A percentile compares a stretch with the other conserved stretches of the same genome.
Evolutionary conservation across 768 basidiomycete species (phyloP).

Genomic region (Russula virescens): DNA sequence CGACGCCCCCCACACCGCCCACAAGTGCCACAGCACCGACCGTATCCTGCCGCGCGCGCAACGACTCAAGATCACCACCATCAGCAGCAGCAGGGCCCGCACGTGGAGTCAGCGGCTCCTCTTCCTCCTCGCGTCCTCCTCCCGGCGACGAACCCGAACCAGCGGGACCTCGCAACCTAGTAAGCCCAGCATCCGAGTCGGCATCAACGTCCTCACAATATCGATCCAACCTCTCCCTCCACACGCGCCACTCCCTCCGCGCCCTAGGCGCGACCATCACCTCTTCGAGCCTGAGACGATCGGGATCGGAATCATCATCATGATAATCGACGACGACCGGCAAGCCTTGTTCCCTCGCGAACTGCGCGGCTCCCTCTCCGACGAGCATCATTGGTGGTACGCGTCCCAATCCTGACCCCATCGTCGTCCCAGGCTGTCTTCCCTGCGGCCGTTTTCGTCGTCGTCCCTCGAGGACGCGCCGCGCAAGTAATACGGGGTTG

Average conservation of each 20-base stretch:
- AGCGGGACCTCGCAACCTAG: no score
- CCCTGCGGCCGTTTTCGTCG: conserved; percentile 24
- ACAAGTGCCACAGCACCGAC: conserved; percentile 67
- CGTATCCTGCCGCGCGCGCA: conserved; percentile 54
- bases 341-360: conserved; percentile 38
- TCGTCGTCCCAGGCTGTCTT: conserved; percentile 28
- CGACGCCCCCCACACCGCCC: conserved; percentile 34
- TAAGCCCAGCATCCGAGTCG: no score
- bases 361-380: conserved; percentile 51
- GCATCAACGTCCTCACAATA: no score
- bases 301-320: no score
- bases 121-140: background rate
- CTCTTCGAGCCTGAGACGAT: conserved; percentile 34
- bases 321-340: conserved; percentile 26
- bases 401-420: conserved; percentile 46
- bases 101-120: background rate
- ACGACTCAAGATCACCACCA: background rate
- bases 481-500: conserved; percentile 64
- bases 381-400: conserved; percentile 66
- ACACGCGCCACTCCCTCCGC: conserved; percentile 49
- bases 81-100: no score
- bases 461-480: conserved; percentile 49
- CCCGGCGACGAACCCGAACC: no score
- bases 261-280: conserved; percentile 48
- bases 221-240: conserved; percentile 39